These are phyloP conservation scores for Pecoramyces ruminantium DNA, from an alignment of 192 early-diverging fungal genomes.

Conservation along the genomic window DNA sequence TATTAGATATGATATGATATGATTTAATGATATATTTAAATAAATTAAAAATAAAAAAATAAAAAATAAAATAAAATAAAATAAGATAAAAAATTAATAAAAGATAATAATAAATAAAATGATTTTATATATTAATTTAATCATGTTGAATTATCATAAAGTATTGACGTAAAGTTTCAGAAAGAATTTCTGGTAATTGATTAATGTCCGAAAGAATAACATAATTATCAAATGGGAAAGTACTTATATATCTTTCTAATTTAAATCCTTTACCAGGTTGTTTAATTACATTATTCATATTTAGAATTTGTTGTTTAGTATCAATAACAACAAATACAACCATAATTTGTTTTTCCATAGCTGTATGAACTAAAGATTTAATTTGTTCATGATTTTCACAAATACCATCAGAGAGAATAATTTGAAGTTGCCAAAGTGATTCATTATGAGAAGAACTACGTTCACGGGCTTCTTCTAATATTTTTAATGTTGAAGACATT, in stretches of 20 bases:
- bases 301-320: conserved; percentile 26
- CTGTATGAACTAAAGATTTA: conserved; percentile 63
- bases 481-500: conserved; percentile 64
- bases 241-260: conserved; percentile 56
- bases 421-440: conserved; percentile 80
- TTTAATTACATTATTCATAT: not conserved
- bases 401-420: conserved; percentile 92
- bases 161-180: conserved; percentile 91
- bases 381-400: conserved; percentile 85
- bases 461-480: conserved; percentile 56
- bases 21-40: too few species aligned
- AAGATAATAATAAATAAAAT: too few species aligned
- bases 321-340: conserved; percentile 93
- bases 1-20: too few species aligned
- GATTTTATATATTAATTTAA: conserved; percentile 3
- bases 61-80: too few species aligned
- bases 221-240: conserved; percentile 97
- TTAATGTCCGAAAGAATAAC: conserved; percentile 79
- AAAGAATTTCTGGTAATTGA: conserved; percentile 66
- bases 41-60: too few species aligned
- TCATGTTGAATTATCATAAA: conserved; percentile 59
- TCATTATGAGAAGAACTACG: conserved; percentile 10
- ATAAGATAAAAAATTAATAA: too few species aligned
- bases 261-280: conserved; percentile 1
- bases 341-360: conserved; percentile 72